A percentile compares a stretch with the other conserved stretches of the same genome.
These are phyloP conservation scores for Sarocladium oryzae DNA, from an alignment of 2,329 filamentous ascomycete genomes.

Conservation along the genomic window DNA sequence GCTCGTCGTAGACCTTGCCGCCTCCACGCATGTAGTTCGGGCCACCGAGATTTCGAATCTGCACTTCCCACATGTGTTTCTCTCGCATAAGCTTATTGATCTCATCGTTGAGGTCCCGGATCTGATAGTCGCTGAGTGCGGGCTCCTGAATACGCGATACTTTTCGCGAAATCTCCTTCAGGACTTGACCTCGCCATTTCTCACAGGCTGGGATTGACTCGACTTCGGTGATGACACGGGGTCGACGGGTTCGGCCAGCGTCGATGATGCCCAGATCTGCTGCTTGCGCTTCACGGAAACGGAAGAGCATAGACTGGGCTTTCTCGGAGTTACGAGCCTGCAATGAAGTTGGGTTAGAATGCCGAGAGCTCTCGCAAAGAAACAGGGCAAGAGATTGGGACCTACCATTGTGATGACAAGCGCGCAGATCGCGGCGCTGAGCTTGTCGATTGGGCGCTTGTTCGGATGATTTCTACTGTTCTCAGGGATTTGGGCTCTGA, in stretches of 20 bases:
- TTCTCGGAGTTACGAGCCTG: constrained; percentile 97
- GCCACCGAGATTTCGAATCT: constrained; percentile 91
- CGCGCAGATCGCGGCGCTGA: not conserved
- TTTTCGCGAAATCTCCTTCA: constrained; percentile 96
- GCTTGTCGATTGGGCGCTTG: no score
- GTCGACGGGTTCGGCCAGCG: constrained; percentile 79
- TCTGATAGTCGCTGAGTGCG: constrained; percentile 90
- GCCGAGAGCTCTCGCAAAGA: constrained; percentile 5
- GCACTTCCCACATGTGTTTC: constrained; percentile 98
- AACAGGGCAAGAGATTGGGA: not conserved
- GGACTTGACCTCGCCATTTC: constrained; percentile 95
- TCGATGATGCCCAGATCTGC: constrained; percentile 95
- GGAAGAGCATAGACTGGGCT: constrained; percentile 99
- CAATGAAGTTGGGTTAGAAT: not conserved
- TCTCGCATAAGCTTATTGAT: constrained; percentile 99
- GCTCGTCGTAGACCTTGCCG: constrained; percentile 65
- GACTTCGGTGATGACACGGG: constrained; percentile 84
- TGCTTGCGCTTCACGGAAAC: constrained; percentile 96
- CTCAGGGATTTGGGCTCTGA: no score
- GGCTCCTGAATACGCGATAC: constrained; percentile 92
- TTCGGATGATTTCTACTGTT: no score
- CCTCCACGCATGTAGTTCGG: constrained; percentile 88
- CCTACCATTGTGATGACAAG: constrained; percentile 17
- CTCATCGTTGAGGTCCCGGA: constrained; percentile 96
- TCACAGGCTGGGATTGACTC: constrained; percentile 81